Evolutionary conservation across 805 yeast genomes (phyloP), one percentile per base, ranked within the genome.

Genomic region (Wickerhamomyces alni): DNA sequence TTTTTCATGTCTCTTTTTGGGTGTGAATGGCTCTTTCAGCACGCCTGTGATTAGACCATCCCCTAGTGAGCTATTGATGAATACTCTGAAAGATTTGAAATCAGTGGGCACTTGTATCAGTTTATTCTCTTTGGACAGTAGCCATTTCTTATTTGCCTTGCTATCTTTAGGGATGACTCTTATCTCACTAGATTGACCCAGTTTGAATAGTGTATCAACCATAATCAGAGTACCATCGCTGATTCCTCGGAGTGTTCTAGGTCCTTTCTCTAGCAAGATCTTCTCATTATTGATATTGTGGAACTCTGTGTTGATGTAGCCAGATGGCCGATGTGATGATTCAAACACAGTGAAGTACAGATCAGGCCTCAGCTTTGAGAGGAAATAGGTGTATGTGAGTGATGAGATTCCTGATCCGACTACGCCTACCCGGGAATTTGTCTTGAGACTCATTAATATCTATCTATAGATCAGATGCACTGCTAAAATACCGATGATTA

Each of bases 331-430:
- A 1, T 52, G 39, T 1, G 68, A 46, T 15, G 70, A 55, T 45
- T 91, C 98, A 42, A 71, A 74, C 0, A 91, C 54, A 2, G 75
- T 74, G 33, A 91, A 70, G 4, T 63, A 60, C 16, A 86, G 50
- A 57, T 88, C 96, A 0, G 96, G 96, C 37, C 95, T 68, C n/a
- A 87, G 58, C 39, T 72, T 74, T 27, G 71, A 67, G 12, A 88
- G 65, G 52, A 82, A 84, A 51, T 81, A 83, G 1, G 83, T 75
- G 54, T 74, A 84, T 2, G 87, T 66, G 3, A 93, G 66, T 0
- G 97, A 97, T 0, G 96, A 83, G 2, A 91, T 74, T 1, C 99
- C 99, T 1, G 85, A 82, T 0, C 99, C 99, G 1, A 88, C 55
- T 0, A 89, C 84, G 1, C 84, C 88, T 2, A 88, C 79, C 17